Evolutionary conservation across 306 rosid species (phyloP).

Genomic region (Phaseolus lunatus): DNA sequence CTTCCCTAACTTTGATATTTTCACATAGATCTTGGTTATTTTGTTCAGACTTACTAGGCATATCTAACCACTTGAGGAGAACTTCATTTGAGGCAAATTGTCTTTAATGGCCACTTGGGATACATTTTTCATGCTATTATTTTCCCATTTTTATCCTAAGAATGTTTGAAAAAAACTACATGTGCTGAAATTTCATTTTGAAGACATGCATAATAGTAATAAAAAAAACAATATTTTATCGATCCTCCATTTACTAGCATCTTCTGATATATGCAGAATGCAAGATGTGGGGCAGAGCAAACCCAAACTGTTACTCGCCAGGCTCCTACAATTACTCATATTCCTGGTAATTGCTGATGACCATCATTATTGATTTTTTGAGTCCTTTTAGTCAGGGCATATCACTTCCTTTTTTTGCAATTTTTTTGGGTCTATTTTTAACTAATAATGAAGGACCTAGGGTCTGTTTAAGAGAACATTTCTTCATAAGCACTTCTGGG

Average conservation of each 20-base stretch:
- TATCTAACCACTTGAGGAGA: neutral
- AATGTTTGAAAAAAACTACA: neutral
- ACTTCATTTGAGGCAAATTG: slow-evolving; percentile 16
- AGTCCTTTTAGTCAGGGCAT: slow-evolving; percentile 8
- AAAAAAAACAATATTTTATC: neutral
- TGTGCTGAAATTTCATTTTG: slow-evolving; percentile 9
- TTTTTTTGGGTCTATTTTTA: slow-evolving; percentile 23
- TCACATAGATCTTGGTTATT: neutral
- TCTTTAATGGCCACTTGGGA: slow-evolving; percentile 7
- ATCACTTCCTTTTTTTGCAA: slow-evolving; percentile 2
- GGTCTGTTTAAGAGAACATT: too few relatives aligned
- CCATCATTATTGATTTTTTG: neutral
- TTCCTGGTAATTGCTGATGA: slow-evolving; percentile 72
- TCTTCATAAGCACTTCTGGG: too few relatives aligned
- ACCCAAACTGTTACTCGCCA: slow-evolving; percentile 86
- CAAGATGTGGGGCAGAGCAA: slow-evolving; percentile 87
- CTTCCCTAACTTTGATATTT: slow-evolving; percentile 10
- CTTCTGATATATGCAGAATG: slow-evolving; percentile 63
- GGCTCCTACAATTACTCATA: slow-evolving; percentile 93
- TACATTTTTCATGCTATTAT: slow-evolving; percentile 30
- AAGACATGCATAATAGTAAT: slow-evolving; percentile 5
- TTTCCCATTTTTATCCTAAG: slow-evolving; percentile 22
- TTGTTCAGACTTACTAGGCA: slow-evolving; percentile 1
- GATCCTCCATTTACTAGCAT: slow-evolving; percentile 4
- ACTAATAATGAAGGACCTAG: slow-evolving; percentile 7